These are phyloP conservation scores for Porcisia deanei DNA, from an alignment of 208 protist species.

Conservation along the genomic window DNA sequence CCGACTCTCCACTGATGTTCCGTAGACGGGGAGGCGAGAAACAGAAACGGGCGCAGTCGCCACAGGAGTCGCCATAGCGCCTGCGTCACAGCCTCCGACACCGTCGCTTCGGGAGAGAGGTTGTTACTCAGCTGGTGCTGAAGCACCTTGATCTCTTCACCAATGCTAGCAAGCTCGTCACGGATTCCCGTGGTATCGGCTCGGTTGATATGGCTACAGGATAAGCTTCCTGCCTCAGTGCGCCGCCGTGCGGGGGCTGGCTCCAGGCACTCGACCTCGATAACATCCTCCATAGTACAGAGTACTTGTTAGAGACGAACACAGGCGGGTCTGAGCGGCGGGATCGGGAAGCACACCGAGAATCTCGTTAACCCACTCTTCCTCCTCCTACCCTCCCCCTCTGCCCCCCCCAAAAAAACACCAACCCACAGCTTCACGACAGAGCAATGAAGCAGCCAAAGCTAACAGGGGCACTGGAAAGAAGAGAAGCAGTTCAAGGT, in stretches of 20 bases:
- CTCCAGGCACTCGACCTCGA: neutral
- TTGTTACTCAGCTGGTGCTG: conserved; percentile 22
- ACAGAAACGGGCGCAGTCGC: conserved; percentile 59
- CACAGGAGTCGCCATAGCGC: conserved; percentile 59
- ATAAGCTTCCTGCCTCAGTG: conserved; percentile 7
- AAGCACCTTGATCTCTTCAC: conserved; percentile 26
- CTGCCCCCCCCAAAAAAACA: too few species aligned
- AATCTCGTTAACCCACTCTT: neutral
- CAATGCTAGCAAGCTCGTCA: conserved; percentile 28
- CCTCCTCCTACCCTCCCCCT: neutral
- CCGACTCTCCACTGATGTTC: conserved; percentile 19
- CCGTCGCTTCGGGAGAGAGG: neutral
- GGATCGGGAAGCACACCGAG: neutral
- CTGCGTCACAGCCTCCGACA: conserved; percentile 9
- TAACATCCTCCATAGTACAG: neutral
- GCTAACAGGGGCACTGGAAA: neutral
- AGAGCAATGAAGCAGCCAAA: neutral
- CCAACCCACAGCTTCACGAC: neutral
- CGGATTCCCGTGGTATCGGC: neutral
- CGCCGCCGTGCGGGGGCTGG: conserved; percentile 15
- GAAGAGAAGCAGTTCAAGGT: neutral
- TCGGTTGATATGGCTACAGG: neutral
- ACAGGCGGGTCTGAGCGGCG: neutral
- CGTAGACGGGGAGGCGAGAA: conserved; percentile 22
- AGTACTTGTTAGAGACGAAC: neutral